phyloP scores from a whole-genome alignment of 495 filamentous ascomycete genomes.

The Lophiotrema nucula region DNA sequence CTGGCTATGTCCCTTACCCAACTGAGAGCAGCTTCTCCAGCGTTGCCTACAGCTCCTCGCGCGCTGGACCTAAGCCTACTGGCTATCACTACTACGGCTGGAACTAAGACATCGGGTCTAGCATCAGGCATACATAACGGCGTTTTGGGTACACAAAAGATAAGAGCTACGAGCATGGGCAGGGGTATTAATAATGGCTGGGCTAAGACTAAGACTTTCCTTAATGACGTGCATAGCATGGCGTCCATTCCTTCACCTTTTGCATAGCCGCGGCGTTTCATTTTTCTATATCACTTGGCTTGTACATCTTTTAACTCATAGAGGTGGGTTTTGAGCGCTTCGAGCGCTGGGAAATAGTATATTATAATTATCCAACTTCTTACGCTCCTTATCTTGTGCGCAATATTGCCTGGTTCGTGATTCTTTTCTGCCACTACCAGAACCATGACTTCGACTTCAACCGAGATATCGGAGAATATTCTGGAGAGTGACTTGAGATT shows the following conservation, averaged over 20 bases:
- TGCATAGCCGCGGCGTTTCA: conserved; percentile 30
- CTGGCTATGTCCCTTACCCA: conserved; percentile 25
- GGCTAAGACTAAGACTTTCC: conserved; percentile 17
- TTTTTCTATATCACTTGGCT: background rate
- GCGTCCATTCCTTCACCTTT: conserved; percentile 22
- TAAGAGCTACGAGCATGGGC: background rate
- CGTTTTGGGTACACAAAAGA: background rate
- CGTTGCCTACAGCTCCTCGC: conserved; percentile 17
- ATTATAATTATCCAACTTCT: conserved; percentile 29
- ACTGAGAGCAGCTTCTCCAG: conserved; percentile 6
- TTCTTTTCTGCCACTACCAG: background rate
- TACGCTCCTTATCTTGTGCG: conserved; percentile 21
- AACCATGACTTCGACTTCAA: background rate
- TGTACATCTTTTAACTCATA: background rate
- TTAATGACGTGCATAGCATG: conserved; percentile 12
- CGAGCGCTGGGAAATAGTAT: background rate
- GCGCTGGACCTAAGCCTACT: conserved; percentile 19
- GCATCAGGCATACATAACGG: background rate
- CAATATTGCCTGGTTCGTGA: background rate
- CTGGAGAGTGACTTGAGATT: background rate
- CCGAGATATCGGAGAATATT: background rate
- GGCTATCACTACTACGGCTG: conserved; percentile 10
- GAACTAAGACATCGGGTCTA: background rate
- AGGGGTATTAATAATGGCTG: background rate
- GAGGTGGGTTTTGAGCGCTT: background rate